Base-by-base conservation (phyloP, 768 basidiomycete genomes). In the Infundibulicybe gibba region DNA sequence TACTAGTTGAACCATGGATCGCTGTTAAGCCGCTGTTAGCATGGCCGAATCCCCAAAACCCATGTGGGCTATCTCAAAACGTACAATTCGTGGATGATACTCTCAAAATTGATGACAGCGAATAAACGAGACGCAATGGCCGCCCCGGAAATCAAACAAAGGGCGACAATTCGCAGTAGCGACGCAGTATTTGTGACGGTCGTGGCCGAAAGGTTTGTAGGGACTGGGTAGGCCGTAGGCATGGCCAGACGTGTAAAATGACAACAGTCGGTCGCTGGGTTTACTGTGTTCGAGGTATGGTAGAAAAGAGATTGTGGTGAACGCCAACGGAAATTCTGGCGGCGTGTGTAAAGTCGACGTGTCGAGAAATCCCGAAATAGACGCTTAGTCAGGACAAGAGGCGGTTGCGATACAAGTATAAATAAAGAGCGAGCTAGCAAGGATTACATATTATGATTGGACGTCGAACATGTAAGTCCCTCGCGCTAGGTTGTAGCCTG, bases 1-100 rank as follows among this genome's bases (percentile, higher is more conserved):
- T 65, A 97, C 93, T 89, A 98, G 69, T 99, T 98, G 70, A 99
- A 98, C 97, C 97, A 98, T 54, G 94, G 93, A 61, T 97, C 94
- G 62, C 94, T 95, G 61, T 33, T 6, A 34, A 47, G 45, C 48
- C 14, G 43, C 15, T 44, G 42, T 31, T 25, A 25, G 84, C 5
- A 97, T 95, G 14, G 93, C n/a, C n/a, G n/a, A n/a, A 40, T 47
- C 30, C 57, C 41, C 34, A 53, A 41, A 45, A 44, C 19, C 41
- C 47, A 32, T 16, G 52, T 9, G 49, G 11, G 31, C 5, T 30
- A 34, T 44, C 17, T 40, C 14, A 40, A 41, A n/a, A 79, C 93
- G 57, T 54, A 97, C 94, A 97, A 98, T 76, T 98, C 97, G 67
- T 98, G 95, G 58, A 99, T 98, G 59, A 99, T 93, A 77, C 93